Conservation (phyloP, 176 grass and related monocot species). For the Poa annua region DNA sequence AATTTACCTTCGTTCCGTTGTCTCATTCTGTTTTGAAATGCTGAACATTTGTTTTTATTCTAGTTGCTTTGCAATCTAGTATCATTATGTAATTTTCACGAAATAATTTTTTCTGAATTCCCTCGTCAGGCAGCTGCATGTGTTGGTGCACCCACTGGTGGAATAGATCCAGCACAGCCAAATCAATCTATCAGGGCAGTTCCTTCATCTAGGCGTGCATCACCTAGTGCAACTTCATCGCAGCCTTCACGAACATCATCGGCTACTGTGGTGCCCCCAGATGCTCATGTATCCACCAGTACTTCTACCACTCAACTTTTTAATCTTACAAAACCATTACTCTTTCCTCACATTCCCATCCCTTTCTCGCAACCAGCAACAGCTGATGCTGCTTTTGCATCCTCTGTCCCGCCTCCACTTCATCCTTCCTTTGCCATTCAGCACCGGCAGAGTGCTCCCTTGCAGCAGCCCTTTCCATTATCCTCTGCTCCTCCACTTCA, state of each 20-base stretch:
- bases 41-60: background rate
- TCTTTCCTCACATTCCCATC: slow-evolving; percentile 38
- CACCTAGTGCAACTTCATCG: slow-evolving; percentile 33
- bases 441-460: slow-evolving; percentile 44
- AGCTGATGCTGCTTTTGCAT: slow-evolving; percentile 39
- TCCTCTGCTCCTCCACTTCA: slow-evolving; percentile 28
- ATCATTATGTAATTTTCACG: background rate
- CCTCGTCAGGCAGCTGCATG: slow-evolving; percentile 45
- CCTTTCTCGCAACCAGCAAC: slow-evolving; percentile 39
- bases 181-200: slow-evolving; percentile 29
- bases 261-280: slow-evolving; percentile 30
- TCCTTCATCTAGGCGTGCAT: slow-evolving; percentile 43
- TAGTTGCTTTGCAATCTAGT: background rate
- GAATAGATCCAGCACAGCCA: slow-evolving; percentile 9
- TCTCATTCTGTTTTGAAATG: background rate
- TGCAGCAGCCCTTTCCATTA: slow-evolving; percentile 51
- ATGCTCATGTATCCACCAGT: slow-evolving; percentile 49
- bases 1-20: background rate
- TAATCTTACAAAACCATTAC: slow-evolving; percentile 40
- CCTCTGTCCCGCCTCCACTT: slow-evolving; percentile 45
- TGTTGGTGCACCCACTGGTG: slow-evolving; percentile 33
- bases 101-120: slow-evolving; percentile 13
- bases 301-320: slow-evolving; percentile 25
- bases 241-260: slow-evolving; percentile 43
- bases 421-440: slow-evolving; percentile 47